Conservation (phyloP, 1,284 basidiomycete genomes). For the Apiotrichum brassicae region DNA sequence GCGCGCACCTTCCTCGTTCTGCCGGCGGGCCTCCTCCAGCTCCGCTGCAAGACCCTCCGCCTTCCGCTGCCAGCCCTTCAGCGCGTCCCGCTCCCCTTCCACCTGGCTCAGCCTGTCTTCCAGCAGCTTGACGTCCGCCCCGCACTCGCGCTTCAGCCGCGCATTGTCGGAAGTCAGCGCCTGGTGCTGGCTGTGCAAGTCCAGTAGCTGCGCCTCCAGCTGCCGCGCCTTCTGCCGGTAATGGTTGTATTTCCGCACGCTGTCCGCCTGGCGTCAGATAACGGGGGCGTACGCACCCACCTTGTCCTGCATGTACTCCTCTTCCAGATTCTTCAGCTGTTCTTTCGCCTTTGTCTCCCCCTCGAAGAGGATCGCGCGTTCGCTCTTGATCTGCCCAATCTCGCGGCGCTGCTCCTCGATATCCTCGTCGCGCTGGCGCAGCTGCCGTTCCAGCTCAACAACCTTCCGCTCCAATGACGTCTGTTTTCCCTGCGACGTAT, state of each 20-base stretch:
- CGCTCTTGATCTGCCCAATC: slow-evolving; percentile 25
- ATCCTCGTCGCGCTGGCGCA: slow-evolving; percentile 14
- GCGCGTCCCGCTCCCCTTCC: slow-evolving; percentile 25
- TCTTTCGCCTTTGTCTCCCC: slow-evolving; percentile 22
- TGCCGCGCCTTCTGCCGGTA: not conserved
- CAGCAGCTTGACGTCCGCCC: slow-evolving; percentile 24
- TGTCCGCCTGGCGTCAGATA: too few relatives aligned
- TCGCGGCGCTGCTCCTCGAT: slow-evolving; percentile 27
- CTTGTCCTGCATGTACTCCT: slow-evolving; percentile 28
- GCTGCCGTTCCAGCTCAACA: slow-evolving; percentile 18
- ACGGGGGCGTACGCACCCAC: slow-evolving; percentile 21
- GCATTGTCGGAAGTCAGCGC: not conserved
- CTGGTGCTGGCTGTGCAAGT: not conserved
- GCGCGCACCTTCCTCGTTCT: slow-evolving; percentile 19
- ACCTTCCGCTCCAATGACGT: slow-evolving; percentile 21
- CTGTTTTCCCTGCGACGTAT: slow-evolving; percentile 13
- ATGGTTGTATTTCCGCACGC: slow-evolving; percentile 1
- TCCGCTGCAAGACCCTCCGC: slow-evolving; percentile 37
- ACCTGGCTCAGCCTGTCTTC: slow-evolving; percentile 24
- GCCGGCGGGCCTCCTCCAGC: slow-evolving; percentile 37
- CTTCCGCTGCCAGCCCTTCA: slow-evolving; percentile 31
- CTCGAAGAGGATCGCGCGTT: slow-evolving; percentile 25
- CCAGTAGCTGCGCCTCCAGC: not conserved
- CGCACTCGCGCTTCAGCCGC: slow-evolving; percentile 3
- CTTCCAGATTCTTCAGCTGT: slow-evolving; percentile 21